Conservation (phyloP, 352 stramenopile genomes). For the Blastocystis sp. region DNA sequence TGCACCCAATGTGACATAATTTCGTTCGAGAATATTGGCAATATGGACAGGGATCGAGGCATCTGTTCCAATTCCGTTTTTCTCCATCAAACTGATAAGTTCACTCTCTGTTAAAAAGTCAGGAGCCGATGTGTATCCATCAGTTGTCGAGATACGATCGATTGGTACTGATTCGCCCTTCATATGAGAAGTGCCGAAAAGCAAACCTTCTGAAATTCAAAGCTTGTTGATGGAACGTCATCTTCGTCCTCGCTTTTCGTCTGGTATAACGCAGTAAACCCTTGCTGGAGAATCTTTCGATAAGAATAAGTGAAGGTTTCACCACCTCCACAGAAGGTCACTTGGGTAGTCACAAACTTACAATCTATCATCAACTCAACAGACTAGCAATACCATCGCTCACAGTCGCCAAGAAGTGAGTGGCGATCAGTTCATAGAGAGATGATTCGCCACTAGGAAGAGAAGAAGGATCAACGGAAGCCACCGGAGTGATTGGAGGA, state of each 20-base stretch:
- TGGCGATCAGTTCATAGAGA: conserved; percentile 78
- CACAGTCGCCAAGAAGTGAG: conserved; percentile 80
- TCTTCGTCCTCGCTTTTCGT: not conserved
- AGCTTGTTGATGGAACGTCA: not conserved
- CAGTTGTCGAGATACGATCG: not conserved
- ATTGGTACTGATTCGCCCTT: conserved; percentile 2
- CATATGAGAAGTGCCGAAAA: not conserved
- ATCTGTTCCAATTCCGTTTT: conserved; percentile 73
- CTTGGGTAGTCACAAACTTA: conserved; percentile 69
- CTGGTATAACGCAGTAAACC: not conserved
- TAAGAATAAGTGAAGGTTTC: conserved; percentile 70
- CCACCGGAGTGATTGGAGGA: conserved; percentile 77
- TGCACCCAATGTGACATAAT: conserved; percentile 70
- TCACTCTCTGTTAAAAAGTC: conserved; percentile 72
- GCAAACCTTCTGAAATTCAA: not conserved
- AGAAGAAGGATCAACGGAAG: conserved; percentile 65
- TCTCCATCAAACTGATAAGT: conserved; percentile 73
- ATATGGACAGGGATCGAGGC: conserved; percentile 73
- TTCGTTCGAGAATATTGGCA: conserved; percentile 73
- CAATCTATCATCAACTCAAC: conserved; percentile 69
- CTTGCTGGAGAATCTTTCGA: conserved; percentile 70
- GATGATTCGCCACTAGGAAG: conserved; percentile 73
- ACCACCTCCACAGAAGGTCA: conserved; percentile 70
- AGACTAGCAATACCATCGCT: conserved; percentile 67
- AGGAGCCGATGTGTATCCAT: conserved; percentile 39